A percentile compares a stretch with the other conserved stretches of the same genome.
These are phyloP conservation scores for Penicillium sp. DNA, from an alignment of 2,329 filamentous ascomycete species.

Conservation along the genomic window DNA sequence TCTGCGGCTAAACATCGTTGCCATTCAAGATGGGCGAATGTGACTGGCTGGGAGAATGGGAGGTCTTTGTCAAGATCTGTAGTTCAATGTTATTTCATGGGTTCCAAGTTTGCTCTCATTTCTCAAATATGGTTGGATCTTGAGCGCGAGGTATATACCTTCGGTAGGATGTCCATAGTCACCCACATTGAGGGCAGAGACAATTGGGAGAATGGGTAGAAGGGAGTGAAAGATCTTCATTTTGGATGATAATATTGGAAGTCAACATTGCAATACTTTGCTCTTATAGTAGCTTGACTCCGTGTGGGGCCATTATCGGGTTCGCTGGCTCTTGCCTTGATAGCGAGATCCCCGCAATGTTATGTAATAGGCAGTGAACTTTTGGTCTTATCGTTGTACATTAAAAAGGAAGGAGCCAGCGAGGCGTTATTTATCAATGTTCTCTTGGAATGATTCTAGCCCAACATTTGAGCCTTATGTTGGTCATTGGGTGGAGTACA, in stretches of 20 bases:
- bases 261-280: not conserved
- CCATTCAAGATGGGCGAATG: constrained; percentile 30
- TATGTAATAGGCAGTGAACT: not conserved
- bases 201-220: not conserved
- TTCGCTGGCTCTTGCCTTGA: not conserved
- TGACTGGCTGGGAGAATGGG: constrained; percentile 31
- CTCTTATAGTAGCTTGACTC: not conserved
- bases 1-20: constrained; percentile 25
- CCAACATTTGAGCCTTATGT: not conserved
- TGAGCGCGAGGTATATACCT: constrained; percentile 7
- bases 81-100: not conserved
- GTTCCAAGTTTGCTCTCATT: not conserved
- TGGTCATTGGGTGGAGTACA: not conserved
- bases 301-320: not conserved
- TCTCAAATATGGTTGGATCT: not conserved
- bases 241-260: not conserved
- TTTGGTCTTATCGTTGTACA: no score
- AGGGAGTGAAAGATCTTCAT: not conserved
- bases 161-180: constrained; percentile 25
- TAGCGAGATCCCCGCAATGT: not conserved
- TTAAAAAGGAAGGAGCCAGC: no score
- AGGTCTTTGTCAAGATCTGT: constrained; percentile 30
- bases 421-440: not conserved
- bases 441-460: not conserved
- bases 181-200: constrained; percentile 18